Evolutionary conservation across 495 filamentous ascomycete species (phyloP).

Genomic region (Neurospora sp.): DNA sequence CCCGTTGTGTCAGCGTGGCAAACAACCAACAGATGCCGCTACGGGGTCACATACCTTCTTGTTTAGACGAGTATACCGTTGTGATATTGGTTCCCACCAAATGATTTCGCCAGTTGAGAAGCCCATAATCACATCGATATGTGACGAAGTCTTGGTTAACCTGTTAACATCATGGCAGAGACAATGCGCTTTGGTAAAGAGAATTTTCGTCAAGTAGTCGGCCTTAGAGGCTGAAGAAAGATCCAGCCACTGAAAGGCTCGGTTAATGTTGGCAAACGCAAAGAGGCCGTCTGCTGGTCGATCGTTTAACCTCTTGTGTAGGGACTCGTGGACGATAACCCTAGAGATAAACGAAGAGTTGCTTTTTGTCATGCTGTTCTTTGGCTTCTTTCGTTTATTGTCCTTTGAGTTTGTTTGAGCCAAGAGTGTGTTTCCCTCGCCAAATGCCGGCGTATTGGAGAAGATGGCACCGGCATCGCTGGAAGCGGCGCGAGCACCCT

Average conservation of each 20-base stretch:
- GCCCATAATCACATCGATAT: slow-evolving; percentile 88
- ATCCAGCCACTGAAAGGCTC: slow-evolving; percentile 71
- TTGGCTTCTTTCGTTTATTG: slow-evolving; percentile 77
- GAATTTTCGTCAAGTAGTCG: slow-evolving; percentile 85
- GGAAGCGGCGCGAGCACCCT: slow-evolving; percentile 34
- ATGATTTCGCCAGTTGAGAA: slow-evolving; percentile 95
- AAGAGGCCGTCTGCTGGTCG: slow-evolving; percentile 69
- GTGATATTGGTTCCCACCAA: slow-evolving; percentile 96
- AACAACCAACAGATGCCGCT: not conserved
- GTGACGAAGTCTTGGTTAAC: slow-evolving; percentile 63
- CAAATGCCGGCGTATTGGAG: slow-evolving; percentile 58
- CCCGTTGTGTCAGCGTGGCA: not conserved
- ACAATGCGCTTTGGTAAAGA: slow-evolving; percentile 93
- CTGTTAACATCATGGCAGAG: slow-evolving; percentile 90
- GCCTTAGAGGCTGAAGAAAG: slow-evolving; percentile 51
- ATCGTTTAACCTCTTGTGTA: slow-evolving; percentile 69
- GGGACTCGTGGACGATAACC: slow-evolving; percentile 80
- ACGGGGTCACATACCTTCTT: slow-evolving; percentile 48
- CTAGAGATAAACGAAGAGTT: slow-evolving; percentile 94
- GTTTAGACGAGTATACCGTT: slow-evolving; percentile 91
- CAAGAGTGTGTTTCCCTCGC: slow-evolving; percentile 75
- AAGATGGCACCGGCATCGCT: slow-evolving; percentile 28
- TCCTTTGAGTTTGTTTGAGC: slow-evolving; percentile 56
- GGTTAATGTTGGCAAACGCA: slow-evolving; percentile 89
- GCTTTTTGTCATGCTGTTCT: slow-evolving; percentile 95